These are phyloP conservation scores for Ceratocystis harringtonii DNA, from an alignment of 2,329 filamentous ascomycete species.

Conservation along the genomic window DNA sequence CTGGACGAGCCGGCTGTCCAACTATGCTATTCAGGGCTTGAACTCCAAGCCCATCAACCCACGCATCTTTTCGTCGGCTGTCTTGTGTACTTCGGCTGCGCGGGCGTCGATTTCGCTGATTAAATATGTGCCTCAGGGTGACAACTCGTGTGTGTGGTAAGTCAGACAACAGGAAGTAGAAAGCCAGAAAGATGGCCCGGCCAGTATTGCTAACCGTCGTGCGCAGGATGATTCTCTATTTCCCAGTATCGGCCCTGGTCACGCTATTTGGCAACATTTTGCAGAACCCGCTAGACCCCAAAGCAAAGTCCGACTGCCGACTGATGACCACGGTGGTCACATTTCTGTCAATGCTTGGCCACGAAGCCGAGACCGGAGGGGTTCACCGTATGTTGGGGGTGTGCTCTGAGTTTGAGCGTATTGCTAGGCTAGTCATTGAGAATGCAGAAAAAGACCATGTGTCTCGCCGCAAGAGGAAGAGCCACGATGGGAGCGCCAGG, in stretches of 20 bases:
- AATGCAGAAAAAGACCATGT: constrained; percentile 76
- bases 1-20: constrained; percentile 89
- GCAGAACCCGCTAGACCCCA: constrained; percentile 81
- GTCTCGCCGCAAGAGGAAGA: constrained; percentile 72
- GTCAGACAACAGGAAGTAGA: constrained; percentile 23
- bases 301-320: constrained; percentile 75
- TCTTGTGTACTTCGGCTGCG: constrained; percentile 82
- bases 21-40: constrained; percentile 86
- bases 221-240: constrained; percentile 74
- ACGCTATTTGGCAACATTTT: constrained; percentile 93
- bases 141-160: constrained; percentile 89
- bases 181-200: background rate
- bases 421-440: constrained; percentile 79
- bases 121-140: constrained; percentile 90
- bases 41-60: constrained; percentile 87
- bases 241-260: constrained; percentile 86
- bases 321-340: constrained; percentile 88
- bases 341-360: constrained; percentile 77
- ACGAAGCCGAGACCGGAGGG: constrained; percentile 77
- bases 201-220: background rate
- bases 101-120: constrained; percentile 84
- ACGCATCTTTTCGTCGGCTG: constrained; percentile 82
- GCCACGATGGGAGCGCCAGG: constrained; percentile 33
- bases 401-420: constrained; percentile 91
- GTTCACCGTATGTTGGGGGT: constrained; percentile 88